These are phyloP conservation scores for Celoporthe dispersa DNA, from an alignment of 2,329 filamentous ascomycete genomes.

Conservation along the genomic window DNA sequence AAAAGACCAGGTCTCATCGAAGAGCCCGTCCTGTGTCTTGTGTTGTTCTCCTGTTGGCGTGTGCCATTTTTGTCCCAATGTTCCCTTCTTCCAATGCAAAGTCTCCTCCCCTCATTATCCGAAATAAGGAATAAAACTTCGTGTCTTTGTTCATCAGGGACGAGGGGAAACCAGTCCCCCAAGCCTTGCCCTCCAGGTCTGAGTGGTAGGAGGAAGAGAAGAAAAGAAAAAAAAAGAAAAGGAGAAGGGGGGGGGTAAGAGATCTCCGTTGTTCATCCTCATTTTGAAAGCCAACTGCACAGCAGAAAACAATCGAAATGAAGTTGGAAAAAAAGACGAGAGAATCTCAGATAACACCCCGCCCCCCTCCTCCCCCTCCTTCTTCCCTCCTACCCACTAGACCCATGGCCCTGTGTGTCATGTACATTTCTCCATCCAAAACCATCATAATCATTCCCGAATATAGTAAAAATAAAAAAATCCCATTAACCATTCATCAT, in stretches of 20 bases:
- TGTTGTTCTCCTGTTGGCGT: not conserved
- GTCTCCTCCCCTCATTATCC: not conserved
- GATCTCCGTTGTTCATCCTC: not conserved
- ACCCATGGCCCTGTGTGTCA: not conserved
- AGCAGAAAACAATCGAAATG: not conserved
- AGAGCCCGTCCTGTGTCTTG: not conserved
- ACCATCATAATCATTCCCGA: conserved; percentile 1
- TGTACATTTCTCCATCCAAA: not conserved
- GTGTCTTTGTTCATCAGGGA: not conserved
- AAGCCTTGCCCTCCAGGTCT: not conserved
- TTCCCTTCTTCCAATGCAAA: not conserved
- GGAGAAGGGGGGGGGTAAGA: not conserved
- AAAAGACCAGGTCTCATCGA: conserved; percentile 1
- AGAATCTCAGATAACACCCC: not conserved
- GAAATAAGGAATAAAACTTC: not conserved
- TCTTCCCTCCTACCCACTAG: too few species aligned
- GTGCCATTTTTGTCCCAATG: not conserved
- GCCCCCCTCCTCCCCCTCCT: too few species aligned
- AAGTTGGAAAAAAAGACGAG: not conserved
- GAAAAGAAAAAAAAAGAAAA: too few species aligned
- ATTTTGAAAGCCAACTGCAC: not conserved
- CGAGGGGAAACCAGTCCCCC: conserved; percentile 2
- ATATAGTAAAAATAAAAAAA: not conserved
- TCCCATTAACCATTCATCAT: not conserved
- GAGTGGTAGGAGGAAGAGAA: not conserved